A percentile compares a stretch with the other conserved stretches of the same genome.
Conservation (phyloP, 768 basidiomycete genomes). For the Lactifluus echinatus region DNA sequence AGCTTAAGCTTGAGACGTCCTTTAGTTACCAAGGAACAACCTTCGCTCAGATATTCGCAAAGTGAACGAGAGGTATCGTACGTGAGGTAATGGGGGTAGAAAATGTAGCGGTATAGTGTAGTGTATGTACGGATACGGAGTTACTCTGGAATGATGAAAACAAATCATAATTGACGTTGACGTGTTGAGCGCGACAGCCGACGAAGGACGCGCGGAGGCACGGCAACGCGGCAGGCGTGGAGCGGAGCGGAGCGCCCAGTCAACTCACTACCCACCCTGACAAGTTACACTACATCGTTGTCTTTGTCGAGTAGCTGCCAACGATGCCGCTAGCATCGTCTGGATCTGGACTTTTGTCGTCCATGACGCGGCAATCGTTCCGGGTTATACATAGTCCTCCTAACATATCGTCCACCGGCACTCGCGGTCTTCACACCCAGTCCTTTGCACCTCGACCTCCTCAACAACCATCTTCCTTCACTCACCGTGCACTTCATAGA, state of each 20-base stretch:
- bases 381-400: slow-evolving; percentile 23
- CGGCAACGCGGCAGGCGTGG: no score
- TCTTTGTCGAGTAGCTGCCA: not conserved
- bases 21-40: slow-evolving; percentile 37
- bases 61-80: not conserved
- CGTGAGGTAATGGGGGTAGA: no score
- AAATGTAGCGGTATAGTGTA: not conserved
- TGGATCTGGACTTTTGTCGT: slow-evolving; percentile 25
- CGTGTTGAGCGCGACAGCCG: no score
- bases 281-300: not conserved
- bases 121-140: no score
- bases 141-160: no score
- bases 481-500: slow-evolving; percentile 39
- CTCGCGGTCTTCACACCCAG: slow-evolving; percentile 40
- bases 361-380: slow-evolving; percentile 21
- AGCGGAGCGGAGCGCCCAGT: no score
- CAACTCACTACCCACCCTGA: not conserved
- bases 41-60: slow-evolving; percentile 36
- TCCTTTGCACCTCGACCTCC: slow-evolving; percentile 31
- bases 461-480: slow-evolving; percentile 27
- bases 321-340: slow-evolving; percentile 29
- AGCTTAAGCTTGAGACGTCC: not conserved
- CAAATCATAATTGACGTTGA: no score
- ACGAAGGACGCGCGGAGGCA: not conserved
- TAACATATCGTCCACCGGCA: slow-evolving; percentile 16